Conservation (phyloP, 2,329 filamentous ascomycete species). For the Trichoderma asperellum region DNA sequence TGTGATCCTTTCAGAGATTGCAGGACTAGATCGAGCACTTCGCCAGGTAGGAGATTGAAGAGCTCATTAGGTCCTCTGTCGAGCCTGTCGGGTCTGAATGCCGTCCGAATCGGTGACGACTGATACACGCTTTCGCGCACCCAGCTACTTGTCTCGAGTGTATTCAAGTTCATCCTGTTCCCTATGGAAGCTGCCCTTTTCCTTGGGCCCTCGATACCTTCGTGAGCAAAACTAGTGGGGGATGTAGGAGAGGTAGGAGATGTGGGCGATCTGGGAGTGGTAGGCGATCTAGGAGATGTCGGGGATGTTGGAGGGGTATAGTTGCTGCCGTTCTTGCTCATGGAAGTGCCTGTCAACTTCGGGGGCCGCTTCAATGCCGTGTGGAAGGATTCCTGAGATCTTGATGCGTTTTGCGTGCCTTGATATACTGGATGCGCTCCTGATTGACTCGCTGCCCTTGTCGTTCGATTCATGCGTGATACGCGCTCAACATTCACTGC, state of each 20-base stretch:
- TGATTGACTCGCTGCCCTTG: conserved; percentile 32
- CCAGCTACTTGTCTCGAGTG: conserved; percentile 40
- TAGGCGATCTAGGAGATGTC: neutral
- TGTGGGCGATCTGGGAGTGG: neutral
- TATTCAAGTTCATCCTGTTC: conserved; percentile 48
- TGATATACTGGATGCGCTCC: conserved; percentile 40
- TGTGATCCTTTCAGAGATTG: conserved; percentile 58
- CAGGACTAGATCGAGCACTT: conserved; percentile 62
- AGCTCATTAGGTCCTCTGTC: conserved; percentile 51
- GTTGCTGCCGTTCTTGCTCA: conserved; percentile 8
- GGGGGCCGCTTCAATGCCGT: conserved; percentile 43
- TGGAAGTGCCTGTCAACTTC: conserved; percentile 39
- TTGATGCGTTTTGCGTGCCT: conserved; percentile 38
- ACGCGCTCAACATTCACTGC: conserved; percentile 2
- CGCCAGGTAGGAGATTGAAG: conserved; percentile 60
- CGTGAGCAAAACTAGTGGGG: conserved; percentile 35
- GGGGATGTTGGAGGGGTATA: conserved; percentile 35
- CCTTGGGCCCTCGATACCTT: conserved; percentile 37
- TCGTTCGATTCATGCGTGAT: conserved; percentile 20
- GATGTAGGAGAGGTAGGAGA: conserved; percentile 34
- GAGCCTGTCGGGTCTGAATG: conserved; percentile 31
- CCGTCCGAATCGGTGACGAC: conserved; percentile 21
- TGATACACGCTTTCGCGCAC: conserved; percentile 26
- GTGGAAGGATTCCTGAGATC: conserved; percentile 34
- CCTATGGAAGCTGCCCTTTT: conserved; percentile 41